These are phyloP conservation scores for Condylostoma magnum DNA, from an alignment of 169 alveolate genomes.

Conservation along the genomic window DNA sequence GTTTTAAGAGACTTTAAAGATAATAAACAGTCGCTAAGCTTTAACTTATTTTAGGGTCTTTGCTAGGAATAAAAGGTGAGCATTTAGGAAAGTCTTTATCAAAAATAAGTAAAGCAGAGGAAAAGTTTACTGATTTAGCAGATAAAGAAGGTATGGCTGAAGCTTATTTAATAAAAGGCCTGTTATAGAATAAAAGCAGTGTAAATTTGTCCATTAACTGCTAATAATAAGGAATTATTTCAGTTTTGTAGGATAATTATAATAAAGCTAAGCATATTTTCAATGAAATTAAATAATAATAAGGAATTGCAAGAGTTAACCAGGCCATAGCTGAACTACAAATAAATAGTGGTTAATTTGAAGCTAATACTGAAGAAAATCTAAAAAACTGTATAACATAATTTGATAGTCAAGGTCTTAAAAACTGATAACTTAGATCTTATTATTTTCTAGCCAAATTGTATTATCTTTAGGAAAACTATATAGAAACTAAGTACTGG, in stretches of 20 bases:
- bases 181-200: not conserved
- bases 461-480: not conserved
- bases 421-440: not conserved
- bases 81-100: not conserved
- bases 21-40: not conserved
- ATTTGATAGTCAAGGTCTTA: not conserved
- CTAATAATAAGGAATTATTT: no score
- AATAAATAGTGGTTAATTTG: not conserved
- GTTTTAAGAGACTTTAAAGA: not conserved
- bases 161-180: not conserved
- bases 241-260: no score
- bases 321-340: not conserved
- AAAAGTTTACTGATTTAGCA: not conserved
- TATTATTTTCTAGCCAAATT: not conserved
- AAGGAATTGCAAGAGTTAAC: constrained; percentile 13
- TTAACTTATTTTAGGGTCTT: constrained; percentile 6
- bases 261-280: not conserved
- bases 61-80: not conserved
- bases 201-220: no score
- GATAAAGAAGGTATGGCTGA: constrained; percentile 25
- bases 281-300: not conserved
- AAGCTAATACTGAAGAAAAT: not conserved
- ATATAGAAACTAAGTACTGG: not conserved
- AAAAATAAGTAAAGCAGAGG: not conserved
- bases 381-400: not conserved